These are phyloP conservation scores for Nicotiana tabacum DNA, from an alignment of 257 asterid species.

Conservation along the genomic window DNA sequence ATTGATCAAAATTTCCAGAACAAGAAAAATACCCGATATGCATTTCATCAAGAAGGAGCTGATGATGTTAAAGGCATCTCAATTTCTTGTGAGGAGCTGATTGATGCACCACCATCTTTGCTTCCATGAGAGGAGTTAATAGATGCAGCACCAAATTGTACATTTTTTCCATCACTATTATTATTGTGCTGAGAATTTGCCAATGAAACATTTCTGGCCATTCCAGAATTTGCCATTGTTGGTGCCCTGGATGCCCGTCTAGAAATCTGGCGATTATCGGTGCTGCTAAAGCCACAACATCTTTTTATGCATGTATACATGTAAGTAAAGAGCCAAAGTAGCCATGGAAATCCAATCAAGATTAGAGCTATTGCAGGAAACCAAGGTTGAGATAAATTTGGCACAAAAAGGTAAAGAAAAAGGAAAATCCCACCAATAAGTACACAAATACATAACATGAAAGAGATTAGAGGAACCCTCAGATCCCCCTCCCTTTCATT, in stretches of 20 bases:
- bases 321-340: conserved; percentile 61
- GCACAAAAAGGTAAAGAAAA: conserved; percentile 43
- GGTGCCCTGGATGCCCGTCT: neutral
- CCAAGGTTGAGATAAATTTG: conserved; percentile 50
- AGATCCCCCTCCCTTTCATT: conserved; percentile 55
- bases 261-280: conserved; percentile 2
- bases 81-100: conserved; percentile 3
- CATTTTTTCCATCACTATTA: neutral
- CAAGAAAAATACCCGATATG: neutral
- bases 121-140: neutral
- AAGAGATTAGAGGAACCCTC: conserved; percentile 52
- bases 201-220: conserved; percentile 1
- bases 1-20: neutral
- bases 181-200: neutral
- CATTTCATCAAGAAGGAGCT: neutral
- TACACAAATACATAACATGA: conserved; percentile 55
- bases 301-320: conserved; percentile 48
- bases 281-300: conserved; percentile 16
- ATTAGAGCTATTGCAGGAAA: conserved; percentile 51
- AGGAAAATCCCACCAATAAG: conserved; percentile 61
- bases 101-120: neutral
- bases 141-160: neutral
- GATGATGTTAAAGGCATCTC: conserved; percentile 7
- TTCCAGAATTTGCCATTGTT: conserved; percentile 4
- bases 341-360: conserved; percentile 71